These are phyloP conservation scores for Cyathus striatus DNA, from an alignment of 768 basidiomycete species.

Conservation along the genomic window DNA sequence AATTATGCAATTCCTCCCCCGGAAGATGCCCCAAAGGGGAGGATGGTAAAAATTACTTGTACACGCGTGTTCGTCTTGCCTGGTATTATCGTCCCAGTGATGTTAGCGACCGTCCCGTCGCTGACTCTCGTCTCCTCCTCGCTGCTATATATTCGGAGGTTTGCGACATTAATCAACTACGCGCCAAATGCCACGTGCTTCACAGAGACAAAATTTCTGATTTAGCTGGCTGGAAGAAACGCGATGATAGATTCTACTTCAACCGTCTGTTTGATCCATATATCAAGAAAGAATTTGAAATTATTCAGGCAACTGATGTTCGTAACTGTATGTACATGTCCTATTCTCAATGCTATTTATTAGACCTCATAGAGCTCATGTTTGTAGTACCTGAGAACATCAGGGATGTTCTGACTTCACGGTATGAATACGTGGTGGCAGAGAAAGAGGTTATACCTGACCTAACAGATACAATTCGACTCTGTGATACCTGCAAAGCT, in stretches of 20 bases:
- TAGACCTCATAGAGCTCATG: constrained; percentile 16
- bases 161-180: constrained; percentile 90
- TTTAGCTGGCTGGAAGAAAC: constrained; percentile 89
- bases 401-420: constrained; percentile 64
- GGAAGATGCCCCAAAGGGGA: constrained; percentile 64
- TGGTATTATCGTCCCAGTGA: constrained; percentile 98
- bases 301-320: constrained; percentile 81
- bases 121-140: constrained; percentile 87
- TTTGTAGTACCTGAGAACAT: constrained; percentile 75
- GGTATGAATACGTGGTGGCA: constrained; percentile 93
- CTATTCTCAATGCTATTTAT: constrained; percentile 11
- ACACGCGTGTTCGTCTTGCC: constrained; percentile 83
- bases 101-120: constrained; percentile 86
- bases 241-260: constrained; percentile 95
- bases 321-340: constrained; percentile 69
- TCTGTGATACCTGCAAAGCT: constrained; percentile 78
- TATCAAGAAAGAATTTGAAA: constrained; percentile 97
- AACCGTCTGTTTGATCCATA: constrained; percentile 94
- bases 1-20: constrained; percentile 94
- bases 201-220: constrained; percentile 96
- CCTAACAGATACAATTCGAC: constrained; percentile 79
- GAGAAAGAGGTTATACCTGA: constrained; percentile 93
- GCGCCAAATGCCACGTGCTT: constrained; percentile 89
- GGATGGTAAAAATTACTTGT: constrained; percentile 62
- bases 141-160: constrained; percentile 97